Evolutionary conservation across 2,329 filamentous ascomycete genomes (phyloP).

Genomic region (Coniochaeta sp.): DNA sequence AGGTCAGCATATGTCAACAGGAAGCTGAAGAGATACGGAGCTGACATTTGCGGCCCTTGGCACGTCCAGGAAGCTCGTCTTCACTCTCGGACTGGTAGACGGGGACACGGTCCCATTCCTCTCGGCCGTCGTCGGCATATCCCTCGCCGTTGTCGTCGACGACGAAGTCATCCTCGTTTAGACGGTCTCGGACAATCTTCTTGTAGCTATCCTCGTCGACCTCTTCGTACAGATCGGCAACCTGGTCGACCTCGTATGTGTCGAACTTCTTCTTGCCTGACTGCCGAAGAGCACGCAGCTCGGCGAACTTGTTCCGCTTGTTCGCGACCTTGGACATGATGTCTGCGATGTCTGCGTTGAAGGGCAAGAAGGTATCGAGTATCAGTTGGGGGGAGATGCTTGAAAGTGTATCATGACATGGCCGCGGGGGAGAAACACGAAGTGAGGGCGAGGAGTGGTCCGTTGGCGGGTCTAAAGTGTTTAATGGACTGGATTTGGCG

Average conservation of each 20-base stretch:
- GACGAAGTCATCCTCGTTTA: conserved; percentile 95
- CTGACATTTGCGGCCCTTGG: conserved; percentile 46
- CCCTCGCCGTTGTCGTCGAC: conserved; percentile 97
- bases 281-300: conserved; percentile 76
- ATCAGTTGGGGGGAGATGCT: conserved; percentile 5
- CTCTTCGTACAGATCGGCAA: conserved; percentile 83
- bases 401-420: background rate
- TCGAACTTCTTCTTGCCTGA: conserved; percentile 88
- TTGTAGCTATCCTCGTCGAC: conserved; percentile 97
- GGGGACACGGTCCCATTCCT: conserved; percentile 78
- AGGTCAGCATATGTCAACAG: background rate
- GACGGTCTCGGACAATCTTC: conserved; percentile 80
- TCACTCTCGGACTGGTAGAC: conserved; percentile 70
- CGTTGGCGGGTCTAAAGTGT: background rate
- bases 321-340: conserved; percentile 33
- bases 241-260: conserved; percentile 79
- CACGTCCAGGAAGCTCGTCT: conserved; percentile 44
- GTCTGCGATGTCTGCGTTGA: conserved; percentile 9
- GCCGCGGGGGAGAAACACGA: background rate
- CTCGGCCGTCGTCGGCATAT: conserved; percentile 91
- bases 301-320: conserved; percentile 55
- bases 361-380: background rate
- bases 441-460: background rate
- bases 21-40: conserved; percentile 2
- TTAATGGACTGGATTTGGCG: background rate